A percentile compares a stretch with the other conserved stretches of the same genome.
Conservation (phyloP, 345 rosid species). For the Draba incana region DNA sequence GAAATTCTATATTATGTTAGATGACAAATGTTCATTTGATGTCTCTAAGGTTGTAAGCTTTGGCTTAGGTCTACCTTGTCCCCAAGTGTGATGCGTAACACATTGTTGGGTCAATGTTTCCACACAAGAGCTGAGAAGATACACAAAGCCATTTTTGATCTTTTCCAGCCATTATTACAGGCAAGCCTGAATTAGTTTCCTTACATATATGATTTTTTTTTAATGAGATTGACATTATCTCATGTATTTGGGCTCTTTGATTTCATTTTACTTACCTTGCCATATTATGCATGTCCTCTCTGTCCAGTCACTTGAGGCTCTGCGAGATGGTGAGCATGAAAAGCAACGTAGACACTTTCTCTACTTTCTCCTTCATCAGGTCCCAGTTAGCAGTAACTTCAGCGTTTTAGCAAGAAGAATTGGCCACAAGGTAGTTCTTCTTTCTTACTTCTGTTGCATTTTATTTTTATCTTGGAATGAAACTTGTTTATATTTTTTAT, state of each 20-base stretch:
- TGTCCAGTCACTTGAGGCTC: constrained; percentile 89
- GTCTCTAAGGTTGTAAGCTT: constrained; percentile 83
- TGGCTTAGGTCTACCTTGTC: constrained; percentile 96
- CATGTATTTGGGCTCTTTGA: constrained; percentile 17
- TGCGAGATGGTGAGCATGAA: constrained; percentile 98
- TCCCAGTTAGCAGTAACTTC: constrained; percentile 94
- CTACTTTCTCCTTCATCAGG: constrained; percentile 96
- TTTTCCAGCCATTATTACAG: constrained; percentile 91
- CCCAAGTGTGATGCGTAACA: constrained; percentile 95
- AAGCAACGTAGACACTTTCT: constrained; percentile 86
- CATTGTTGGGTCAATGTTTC: constrained; percentile 96
- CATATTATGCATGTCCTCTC: constrained; percentile 21
- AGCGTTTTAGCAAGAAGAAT: constrained; percentile 73
- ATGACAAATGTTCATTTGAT: constrained; percentile 34
- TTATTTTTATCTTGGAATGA: constrained; percentile 25
- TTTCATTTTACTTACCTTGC: constrained; percentile 10
- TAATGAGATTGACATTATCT: constrained; percentile 23
- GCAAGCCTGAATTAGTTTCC: constrained; percentile 48
- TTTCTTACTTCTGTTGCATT: constrained; percentile 18
- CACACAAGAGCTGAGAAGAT: constrained; percentile 88
- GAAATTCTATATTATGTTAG: constrained; percentile 33
- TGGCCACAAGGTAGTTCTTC: constrained; percentile 80
- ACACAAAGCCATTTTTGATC: constrained; percentile 97
- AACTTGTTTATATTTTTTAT: constrained; percentile 39
- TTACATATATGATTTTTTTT: constrained; percentile 12